Conservation (phyloP, 768 basidiomycete genomes). For the Hygrocybe coccinea region DNA sequence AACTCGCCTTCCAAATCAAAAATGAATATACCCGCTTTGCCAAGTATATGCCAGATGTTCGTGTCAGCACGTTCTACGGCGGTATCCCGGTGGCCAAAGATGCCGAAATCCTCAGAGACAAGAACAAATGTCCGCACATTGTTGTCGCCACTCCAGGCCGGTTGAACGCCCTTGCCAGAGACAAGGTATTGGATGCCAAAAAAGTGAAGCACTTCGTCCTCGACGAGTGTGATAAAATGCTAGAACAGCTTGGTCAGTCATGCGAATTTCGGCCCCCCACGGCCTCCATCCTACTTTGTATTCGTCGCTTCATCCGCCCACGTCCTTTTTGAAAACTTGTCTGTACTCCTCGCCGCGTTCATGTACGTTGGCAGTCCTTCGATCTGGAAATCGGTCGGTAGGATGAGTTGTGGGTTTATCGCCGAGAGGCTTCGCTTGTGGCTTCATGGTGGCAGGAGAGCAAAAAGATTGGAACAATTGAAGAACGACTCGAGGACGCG, state of each 20-base stretch:
- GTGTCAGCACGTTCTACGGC: constrained; percentile 96
- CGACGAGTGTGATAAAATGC: constrained; percentile 99
- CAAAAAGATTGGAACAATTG: constrained; percentile 17
- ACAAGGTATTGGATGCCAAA: constrained; percentile 92
- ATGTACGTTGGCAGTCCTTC: constrained; percentile 36
- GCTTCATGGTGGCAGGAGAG: constrained; percentile 7
- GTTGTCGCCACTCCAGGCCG: constrained; percentile 98
- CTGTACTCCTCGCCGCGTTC: constrained; percentile 22
- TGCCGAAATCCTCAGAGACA: constrained; percentile 88
- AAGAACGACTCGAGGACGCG: constrained; percentile 33
- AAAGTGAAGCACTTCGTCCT: constrained; percentile 99
- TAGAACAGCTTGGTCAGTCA: constrained; percentile 99
- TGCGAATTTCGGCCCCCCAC: constrained; percentile 67
- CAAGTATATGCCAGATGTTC: constrained; percentile 99
- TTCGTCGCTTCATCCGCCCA: constrained; percentile 43
- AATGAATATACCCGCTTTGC: constrained; percentile 99
- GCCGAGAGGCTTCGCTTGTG: constrained; percentile 22
- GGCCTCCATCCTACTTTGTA: constrained; percentile 49
- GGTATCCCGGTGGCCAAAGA: constrained; percentile 94
- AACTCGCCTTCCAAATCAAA: constrained; percentile 99
- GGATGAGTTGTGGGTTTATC: constrained; percentile 37
- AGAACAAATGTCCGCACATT: constrained; percentile 96
- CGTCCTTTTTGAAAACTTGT: constrained; percentile 34
- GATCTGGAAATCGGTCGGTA: constrained; percentile 36
- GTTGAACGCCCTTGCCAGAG: constrained; percentile 89